phyloP scores from a whole-genome alignment of 345 rosid genomes.

The Linum trigynum region DNA sequence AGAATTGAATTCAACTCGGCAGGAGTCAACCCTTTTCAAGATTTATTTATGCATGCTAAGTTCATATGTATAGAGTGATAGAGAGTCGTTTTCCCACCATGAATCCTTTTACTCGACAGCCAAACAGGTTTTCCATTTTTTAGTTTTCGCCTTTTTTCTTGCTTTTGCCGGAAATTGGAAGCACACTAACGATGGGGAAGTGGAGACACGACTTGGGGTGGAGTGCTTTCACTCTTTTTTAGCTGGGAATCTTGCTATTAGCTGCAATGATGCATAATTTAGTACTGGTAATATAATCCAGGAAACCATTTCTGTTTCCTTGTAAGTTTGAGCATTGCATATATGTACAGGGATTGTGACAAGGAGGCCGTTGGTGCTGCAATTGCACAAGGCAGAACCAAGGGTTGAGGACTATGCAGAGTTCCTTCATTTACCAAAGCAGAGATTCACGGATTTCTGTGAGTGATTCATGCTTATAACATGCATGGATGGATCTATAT shows the following conservation, averaged over 20 bases:
- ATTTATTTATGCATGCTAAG: too few species aligned
- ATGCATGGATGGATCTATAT: neutral
- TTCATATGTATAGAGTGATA: neutral
- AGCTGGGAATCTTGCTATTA: neutral
- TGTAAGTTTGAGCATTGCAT: neutral
- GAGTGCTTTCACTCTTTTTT: neutral
- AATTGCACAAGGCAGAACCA: constrained; percentile 5
- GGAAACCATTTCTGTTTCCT: neutral
- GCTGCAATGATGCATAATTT: neutral
- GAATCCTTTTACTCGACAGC: neutral
- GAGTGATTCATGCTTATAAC: neutral
- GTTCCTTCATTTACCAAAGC: constrained; percentile 7
- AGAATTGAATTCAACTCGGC: too few species aligned
- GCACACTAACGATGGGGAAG: neutral
- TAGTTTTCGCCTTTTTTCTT: neutral
- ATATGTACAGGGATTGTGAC: constrained; percentile 5
- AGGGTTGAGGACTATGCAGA: constrained; percentile 2
- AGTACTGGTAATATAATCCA: neutral
- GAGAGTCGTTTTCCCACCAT: neutral
- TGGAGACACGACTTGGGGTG: neutral
- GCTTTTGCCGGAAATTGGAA: neutral
- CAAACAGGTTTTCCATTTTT: neutral
- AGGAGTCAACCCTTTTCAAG: neutral
- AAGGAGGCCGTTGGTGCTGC: constrained; percentile 10
- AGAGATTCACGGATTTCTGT: constrained; percentile 5